Evolutionary conservation across 495 filamentous ascomycete genomes (phyloP).

Genomic region (Podospora comata): DNA sequence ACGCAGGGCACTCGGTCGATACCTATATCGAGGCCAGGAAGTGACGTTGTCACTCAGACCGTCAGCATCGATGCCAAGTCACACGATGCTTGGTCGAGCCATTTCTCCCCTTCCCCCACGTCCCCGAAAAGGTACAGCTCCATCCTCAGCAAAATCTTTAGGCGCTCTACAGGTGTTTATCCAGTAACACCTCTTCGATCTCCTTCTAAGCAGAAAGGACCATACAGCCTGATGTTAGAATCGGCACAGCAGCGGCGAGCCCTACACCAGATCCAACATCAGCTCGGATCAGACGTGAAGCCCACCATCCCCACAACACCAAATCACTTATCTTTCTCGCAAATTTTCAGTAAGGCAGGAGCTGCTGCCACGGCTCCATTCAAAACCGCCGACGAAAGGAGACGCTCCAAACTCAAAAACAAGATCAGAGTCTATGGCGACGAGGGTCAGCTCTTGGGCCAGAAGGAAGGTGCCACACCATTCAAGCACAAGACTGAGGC

Average conservation of each 20-base stretch:
- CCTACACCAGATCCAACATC: not conserved
- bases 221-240: not conserved
- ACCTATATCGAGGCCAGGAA: not conserved
- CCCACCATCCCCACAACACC: not conserved
- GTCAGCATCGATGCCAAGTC: not conserved
- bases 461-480: not conserved
- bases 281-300: not conserved
- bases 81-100: not conserved
- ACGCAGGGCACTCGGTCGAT: not conserved
- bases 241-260: not conserved
- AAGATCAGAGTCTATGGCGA: constrained; percentile 14
- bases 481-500: not conserved
- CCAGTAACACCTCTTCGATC: not conserved
- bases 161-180: not conserved
- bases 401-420: constrained; percentile 5
- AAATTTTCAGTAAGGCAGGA: not conserved
- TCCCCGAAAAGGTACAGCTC: constrained; percentile 11
- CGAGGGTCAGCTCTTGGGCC: constrained; percentile 10
- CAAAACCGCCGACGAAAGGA: not conserved
- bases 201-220: constrained; percentile 2
- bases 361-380: not conserved
- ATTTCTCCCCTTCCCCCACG: not conserved
- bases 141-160: constrained; percentile 20
- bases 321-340: not conserved
- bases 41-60: not conserved